Evolutionary conservation across 495 filamentous ascomycete genomes (phyloP), one percentile per base, ranked within the genome.

Genomic region (Viridothelium virens): DNA sequence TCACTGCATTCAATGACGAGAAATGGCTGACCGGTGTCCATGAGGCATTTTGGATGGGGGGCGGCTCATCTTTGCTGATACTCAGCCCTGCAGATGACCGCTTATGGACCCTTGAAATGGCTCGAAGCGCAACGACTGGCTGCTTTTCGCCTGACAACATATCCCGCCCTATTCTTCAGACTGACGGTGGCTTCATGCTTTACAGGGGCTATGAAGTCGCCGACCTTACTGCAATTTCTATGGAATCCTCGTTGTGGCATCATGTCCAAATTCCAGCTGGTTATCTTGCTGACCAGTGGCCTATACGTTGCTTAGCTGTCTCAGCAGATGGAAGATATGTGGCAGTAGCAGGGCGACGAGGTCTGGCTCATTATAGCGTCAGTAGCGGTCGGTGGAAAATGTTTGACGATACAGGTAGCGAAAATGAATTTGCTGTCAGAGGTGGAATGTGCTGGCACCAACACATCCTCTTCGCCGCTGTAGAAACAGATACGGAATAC

Each of bases 391-490:
- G 95, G 66, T 99, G 95, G 95, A 97, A 94, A 72, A 92, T 88
- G 0, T 97, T 97, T 75, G 85, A 87, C 63, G 90, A 94, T 70
- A 81, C 87, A 34, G 85, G 80, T 53, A 83, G 87, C 70, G 93
- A 97, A 72, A 91, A 94, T 68, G 89, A 90, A 46, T 97, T 99
- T 72, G 83, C 90, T 34, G 90, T 99, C 33, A 81, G 92, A 67
- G 95, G 95, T 33, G 95, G 95, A 0, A 96, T 99, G 91, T 96
- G 92, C 71, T 99, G 95, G 95, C 91, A 92, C 71, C 92, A 95
- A 65, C 95, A 99, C 75, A 90, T 97, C 33, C 78, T 99, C 18
- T 90, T 99, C 66, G 91, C 91, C 50, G 91, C 93, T n/a, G 87
- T 96, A 38, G 95, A 97, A 74, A 85, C 86, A 59, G 88, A 90